These are phyloP conservation scores for Castanospermum australe DNA, from an alignment of 306 rosid genomes.

Conservation along the genomic window DNA sequence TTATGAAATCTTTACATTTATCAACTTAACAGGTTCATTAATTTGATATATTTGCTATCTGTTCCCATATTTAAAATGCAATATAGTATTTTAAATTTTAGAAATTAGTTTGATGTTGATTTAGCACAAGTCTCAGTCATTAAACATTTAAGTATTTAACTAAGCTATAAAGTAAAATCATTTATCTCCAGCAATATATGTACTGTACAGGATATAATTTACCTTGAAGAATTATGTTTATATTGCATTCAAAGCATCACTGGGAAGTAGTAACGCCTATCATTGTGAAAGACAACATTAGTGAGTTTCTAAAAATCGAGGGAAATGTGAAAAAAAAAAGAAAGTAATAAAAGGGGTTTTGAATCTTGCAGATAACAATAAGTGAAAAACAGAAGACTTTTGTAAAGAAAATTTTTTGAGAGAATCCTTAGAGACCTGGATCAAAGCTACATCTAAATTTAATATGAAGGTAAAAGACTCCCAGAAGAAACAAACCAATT, in stretches of 20 bases:
- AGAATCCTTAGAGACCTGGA: no score
- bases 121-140: not conserved
- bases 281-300: slow-evolving; percentile 12
- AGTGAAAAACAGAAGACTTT: no score
- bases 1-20: not conserved
- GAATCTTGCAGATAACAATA: no score
- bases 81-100: not conserved
- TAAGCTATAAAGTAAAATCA: slow-evolving; percentile 11
- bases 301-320: slow-evolving; percentile 27
- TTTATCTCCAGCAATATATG: not conserved
- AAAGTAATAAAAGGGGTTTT: no score
- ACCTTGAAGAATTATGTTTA: slow-evolving; percentile 98
- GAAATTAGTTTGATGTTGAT: not conserved
- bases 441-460: no score
- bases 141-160: slow-evolving; percentile 27
- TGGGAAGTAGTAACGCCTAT: slow-evolving; percentile 78
- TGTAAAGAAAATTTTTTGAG: no score
- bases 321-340: not conserved
- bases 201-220: slow-evolving; percentile 21
- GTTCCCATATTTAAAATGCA: not conserved
- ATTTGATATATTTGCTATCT: not conserved
- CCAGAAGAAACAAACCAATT: no score
- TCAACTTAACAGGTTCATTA: slow-evolving; percentile 6
- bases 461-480: no score
- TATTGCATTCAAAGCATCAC: slow-evolving; percentile 94